Conservation (phyloP, 331 rosid genomes). For the Spiraea crenata region DNA sequence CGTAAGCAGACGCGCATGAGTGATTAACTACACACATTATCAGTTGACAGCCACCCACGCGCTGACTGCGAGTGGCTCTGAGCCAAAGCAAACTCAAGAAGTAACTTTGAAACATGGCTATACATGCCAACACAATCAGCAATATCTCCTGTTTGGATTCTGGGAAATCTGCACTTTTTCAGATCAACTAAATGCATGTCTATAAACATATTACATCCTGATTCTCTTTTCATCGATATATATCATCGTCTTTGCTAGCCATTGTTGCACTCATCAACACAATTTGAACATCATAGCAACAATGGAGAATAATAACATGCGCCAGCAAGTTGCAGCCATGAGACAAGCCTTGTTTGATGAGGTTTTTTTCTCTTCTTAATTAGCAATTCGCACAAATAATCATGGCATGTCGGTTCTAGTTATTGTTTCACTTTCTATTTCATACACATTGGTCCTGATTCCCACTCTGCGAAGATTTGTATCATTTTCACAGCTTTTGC, state of each 20-base stretch:
- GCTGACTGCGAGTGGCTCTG: background rate
- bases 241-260: background rate
- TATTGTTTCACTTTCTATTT: background rate
- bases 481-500: too few relatives aligned
- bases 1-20: background rate
- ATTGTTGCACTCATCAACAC: background rate
- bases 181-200: slow-evolving; percentile 11
- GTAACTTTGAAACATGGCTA: background rate
- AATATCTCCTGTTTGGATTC: slow-evolving; percentile 3
- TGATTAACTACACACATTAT: background rate
- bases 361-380: slow-evolving; percentile 26
- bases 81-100: background rate
- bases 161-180: background rate
- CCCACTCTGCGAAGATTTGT: too few relatives aligned
- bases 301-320: slow-evolving; percentile 24
- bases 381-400: background rate
- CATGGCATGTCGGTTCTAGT: background rate
- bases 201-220: background rate
- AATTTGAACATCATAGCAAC: background rate
- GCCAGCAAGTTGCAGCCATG: slow-evolving; percentile 24
- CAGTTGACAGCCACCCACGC: background rate
- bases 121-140: background rate
- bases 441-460: background rate
- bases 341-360: slow-evolving; percentile 39
- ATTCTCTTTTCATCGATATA: background rate